Conservation (phyloP, 2,329 filamentous ascomycete genomes). For the Pseudocercospora fuligena region DNA sequence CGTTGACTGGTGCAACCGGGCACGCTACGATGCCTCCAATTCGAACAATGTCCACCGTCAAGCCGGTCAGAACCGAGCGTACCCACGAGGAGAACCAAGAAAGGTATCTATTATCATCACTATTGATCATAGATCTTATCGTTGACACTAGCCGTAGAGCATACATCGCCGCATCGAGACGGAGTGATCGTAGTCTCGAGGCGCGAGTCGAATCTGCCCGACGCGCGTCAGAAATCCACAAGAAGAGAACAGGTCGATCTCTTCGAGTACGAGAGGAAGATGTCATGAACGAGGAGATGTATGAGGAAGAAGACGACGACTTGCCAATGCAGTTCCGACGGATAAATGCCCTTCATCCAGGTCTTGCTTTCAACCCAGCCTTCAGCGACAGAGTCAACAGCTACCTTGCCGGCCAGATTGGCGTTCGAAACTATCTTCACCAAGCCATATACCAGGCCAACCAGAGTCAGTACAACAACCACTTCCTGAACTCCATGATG, state of each 20-base stretch:
- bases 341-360: conserved; percentile 64
- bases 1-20: background rate
- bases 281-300: conserved; percentile 91
- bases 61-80: conserved; percentile 67
- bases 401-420: conserved; percentile 63
- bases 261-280: conserved; percentile 84
- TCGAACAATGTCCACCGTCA: conserved; percentile 45
- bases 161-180: conserved; percentile 87
- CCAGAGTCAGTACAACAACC: conserved; percentile 46
- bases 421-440: conserved; percentile 57
- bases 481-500: conserved; percentile 47
- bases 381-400: conserved; percentile 66
- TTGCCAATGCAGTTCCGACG: conserved; percentile 69
- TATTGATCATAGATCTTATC: conserved; percentile 9
- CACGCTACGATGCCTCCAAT: conserved; percentile 38
- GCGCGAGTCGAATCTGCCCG: conserved; percentile 85
- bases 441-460: conserved; percentile 51
- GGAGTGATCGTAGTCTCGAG: conserved; percentile 85
- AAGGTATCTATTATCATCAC: conserved; percentile 47
- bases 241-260: conserved; percentile 80
- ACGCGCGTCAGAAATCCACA: conserved; percentile 89
- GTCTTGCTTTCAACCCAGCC: conserved; percentile 46
- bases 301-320: conserved; percentile 91
- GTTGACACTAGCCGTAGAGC: conserved; percentile 59
- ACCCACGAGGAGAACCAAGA: conserved; percentile 84